Base-by-base conservation (phyloP, 495 filamentous ascomycete genomes). In the Aspergillus egyptiacus region DNA sequence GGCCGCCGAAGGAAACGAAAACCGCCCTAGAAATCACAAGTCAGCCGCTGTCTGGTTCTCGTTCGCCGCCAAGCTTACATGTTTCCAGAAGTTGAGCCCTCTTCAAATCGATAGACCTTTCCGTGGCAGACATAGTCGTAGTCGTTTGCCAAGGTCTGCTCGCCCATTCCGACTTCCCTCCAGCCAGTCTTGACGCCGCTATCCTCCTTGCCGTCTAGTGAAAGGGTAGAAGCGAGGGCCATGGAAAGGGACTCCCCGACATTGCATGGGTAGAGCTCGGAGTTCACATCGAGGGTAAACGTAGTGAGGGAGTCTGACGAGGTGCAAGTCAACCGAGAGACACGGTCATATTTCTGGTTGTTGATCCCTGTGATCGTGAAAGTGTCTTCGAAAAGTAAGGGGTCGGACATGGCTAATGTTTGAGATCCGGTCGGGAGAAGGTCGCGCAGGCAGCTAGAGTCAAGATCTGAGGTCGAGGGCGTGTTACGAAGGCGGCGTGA, bases 71-170 rank as follows among this genome's bases (percentile, higher is more conserved):
- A n/a, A 34, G 75, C 89, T 72, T 71, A 96, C 93, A 96, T 93
- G 46, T 77, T 87, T 61, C 86, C 81, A 24, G 81, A 81, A 55
- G 85, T 82, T 8, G 78, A 72, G 34, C 79, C 86, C 65, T 96
- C 93, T 69, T 94, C 89, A 64, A 97, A 96, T 57, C 89, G 84
- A 73, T 99, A 99, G 27, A 96, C 84, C 81, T 96, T 97, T 51
- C 93, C 93, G 67, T 96, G 82, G 67, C 90, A 96, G 36, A 97
- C 93, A 65, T 99, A 99, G 58, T 99, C 94, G 52, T 82, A 99
- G 66, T 86, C 82, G 65, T 97, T 90, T 17, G 93, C 90, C 31
- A 99, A 72, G 9, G 81, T 87, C 41, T 79, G 69, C 63, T 95
- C 89, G 24, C 79, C 83, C 65, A 81, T 75, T 55, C 73, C 76